A percentile compares a stretch with the other conserved stretches of the same genome.
phyloP scores from a whole-genome alignment of 2,329 filamentous ascomycete genomes.

The Calonectria honghensis region DNA sequence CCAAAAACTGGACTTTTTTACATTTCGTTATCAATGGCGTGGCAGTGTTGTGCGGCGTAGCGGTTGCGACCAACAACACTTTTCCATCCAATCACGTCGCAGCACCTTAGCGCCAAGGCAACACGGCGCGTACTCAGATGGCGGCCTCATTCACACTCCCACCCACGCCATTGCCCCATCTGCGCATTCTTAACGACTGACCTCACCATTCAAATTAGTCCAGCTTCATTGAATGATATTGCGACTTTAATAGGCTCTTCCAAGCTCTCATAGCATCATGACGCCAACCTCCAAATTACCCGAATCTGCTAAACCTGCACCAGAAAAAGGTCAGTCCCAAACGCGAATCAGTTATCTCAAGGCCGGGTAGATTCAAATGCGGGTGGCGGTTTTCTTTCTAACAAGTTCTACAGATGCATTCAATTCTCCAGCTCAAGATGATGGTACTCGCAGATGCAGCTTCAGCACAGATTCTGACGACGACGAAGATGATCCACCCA shows the following conservation, averaged over 20 bases:
- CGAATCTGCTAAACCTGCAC: too few species aligned
- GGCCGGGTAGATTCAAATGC: too few species aligned
- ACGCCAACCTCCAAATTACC: too few species aligned
- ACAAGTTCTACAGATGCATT: too few species aligned
- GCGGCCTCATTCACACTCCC: constrained; percentile 1
- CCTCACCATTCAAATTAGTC: neutral
- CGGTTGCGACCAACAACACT: neutral
- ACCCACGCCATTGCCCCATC: neutral
- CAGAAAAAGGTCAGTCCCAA: too few species aligned
- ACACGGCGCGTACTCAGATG: neutral
- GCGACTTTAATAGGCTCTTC: too few species aligned
- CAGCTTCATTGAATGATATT: too few species aligned
- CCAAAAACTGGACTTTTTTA: neutral
- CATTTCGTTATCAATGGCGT: neutral
- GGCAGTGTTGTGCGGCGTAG: neutral
- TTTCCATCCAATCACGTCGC: neutral
- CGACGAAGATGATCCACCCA: neutral
- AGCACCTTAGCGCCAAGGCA: neutral
- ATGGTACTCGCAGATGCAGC: neutral
- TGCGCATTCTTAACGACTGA: neutral
- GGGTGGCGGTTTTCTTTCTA: too few species aligned
- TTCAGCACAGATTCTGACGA: neutral
- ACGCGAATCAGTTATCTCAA: too few species aligned
- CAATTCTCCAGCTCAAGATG: too few species aligned
- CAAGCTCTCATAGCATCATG: neutral